Percentiles rank a stretch among this genome's conserved stretches.
Evolutionary conservation across 1,284 basidiomycete species (phyloP).

Genomic region (Moesziomyces parantarcticus): DNA sequence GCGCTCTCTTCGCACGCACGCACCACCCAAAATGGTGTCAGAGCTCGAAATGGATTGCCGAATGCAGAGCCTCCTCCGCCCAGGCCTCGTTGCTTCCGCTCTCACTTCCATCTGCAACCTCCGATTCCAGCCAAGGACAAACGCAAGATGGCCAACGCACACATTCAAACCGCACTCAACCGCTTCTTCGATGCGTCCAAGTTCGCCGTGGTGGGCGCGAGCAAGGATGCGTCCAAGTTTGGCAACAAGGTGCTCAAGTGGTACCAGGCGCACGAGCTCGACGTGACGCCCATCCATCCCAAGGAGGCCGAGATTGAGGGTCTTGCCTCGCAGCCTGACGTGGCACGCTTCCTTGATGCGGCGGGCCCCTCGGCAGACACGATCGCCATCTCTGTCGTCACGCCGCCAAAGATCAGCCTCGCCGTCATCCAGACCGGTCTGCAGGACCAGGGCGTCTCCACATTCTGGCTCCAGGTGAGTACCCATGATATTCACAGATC

Average conservation of each 20-base stretch:
- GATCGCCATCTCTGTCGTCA: constrained; percentile 61
- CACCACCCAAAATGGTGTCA: constrained; percentile 9
- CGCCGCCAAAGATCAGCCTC: constrained; percentile 59
- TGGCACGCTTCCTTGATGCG: constrained; percentile 21
- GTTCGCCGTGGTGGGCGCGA: constrained; percentile 62
- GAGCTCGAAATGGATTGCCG: constrained; percentile 19
- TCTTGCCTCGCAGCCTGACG: constrained; percentile 24
- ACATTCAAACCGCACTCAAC: constrained; percentile 39
- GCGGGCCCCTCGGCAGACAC: constrained; percentile 29
- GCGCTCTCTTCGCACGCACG: constrained; percentile 8
- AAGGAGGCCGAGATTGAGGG: constrained; percentile 55
- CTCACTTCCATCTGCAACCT: constrained; percentile 2
- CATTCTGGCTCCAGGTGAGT: constrained; percentile 61
- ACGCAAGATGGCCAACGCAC: constrained; percentile 27
- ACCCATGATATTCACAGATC: too few relatives aligned
- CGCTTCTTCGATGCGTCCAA: constrained; percentile 54
- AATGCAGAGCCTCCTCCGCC: background rate
- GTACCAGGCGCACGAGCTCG: constrained; percentile 55
- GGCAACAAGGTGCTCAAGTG: constrained; percentile 65
- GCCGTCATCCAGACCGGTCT: constrained; percentile 52
- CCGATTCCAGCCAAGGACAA: background rate
- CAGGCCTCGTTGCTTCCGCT: background rate
- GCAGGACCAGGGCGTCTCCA: constrained; percentile 44
- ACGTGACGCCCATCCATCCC: constrained; percentile 61
- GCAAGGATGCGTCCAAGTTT: constrained; percentile 59